phyloP scores from a whole-genome alignment of 2,329 filamentous ascomycete species.

The Ophiostoma sp. region DNA sequence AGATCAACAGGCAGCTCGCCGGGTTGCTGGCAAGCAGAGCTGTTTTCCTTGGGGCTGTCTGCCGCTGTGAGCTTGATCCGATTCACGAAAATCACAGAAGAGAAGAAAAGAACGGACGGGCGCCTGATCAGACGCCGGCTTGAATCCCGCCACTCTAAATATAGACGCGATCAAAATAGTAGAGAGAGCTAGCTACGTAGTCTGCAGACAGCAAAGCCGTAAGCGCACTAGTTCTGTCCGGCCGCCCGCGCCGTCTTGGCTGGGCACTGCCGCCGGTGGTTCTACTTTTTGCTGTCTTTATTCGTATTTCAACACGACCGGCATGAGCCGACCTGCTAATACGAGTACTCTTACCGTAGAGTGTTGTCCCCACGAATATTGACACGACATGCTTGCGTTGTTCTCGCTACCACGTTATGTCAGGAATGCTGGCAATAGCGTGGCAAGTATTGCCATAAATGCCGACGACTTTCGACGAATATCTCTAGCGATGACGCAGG shows the following conservation, averaged over 20 bases:
- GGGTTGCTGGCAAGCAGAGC: neutral
- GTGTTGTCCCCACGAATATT: neutral
- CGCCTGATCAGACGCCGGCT: no score
- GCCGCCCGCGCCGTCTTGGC: slow-evolving; percentile 2
- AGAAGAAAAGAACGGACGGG: no score
- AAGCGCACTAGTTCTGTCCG: neutral
- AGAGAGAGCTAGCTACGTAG: neutral
- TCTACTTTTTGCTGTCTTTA: neutral
- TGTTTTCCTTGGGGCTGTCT: no score
- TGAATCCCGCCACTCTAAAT: neutral
- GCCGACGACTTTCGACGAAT: no score
- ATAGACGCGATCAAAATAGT: neutral
- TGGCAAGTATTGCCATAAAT: neutral
- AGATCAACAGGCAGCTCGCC: neutral
- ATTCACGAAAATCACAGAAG: no score
- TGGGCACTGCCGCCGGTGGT: neutral
- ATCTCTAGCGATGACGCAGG: no score
- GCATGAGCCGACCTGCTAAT: neutral
- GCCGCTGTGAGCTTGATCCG: no score
- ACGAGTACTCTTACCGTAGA: neutral
- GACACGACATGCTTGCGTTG: neutral
- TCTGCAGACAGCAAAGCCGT: neutral
- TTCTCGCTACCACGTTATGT: neutral
- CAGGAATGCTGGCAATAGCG: slow-evolving; percentile 1
- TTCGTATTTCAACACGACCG: slow-evolving; percentile 4